Evolutionary conservation across 164 flowering plant species (phyloP), one percentile per base, ranked within the genome.

Genomic region (Cinnamomum chago): DNA sequence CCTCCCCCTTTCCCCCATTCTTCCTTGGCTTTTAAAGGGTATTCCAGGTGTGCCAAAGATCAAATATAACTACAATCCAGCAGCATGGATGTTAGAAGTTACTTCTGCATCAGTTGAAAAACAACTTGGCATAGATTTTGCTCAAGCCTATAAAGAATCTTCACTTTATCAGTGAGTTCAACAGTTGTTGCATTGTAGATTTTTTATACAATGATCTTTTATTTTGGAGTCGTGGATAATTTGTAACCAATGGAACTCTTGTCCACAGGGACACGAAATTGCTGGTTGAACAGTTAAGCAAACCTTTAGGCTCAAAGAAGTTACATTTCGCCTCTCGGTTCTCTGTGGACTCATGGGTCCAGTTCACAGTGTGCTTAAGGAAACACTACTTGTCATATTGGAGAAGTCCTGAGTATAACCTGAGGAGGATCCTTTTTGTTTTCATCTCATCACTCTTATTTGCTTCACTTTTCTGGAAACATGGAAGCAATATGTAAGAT

Each of bases 351-450:
- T 62, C 80, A 18, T 85, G 88, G 89, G 87, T 68, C 58, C 95
- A 90, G 74, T 86, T 84, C 79, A 85, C 82, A 78, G 83, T 88
- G 24, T 90, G 95, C 79, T 81, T 90, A 0, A 88, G 90, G 95
- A 90, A 86, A 73, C 92, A 84, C 58, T 75, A 81, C 64, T 58
- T 85, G 67, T 85, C 95, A 6, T 89, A 90, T 73, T 90, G 94
- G 92, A 83, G 92, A 82, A 84, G 75, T 68, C 90, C 94, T 30
- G 22, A 78, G 18, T 86, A 88, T 62, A 90, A 88, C 70, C 64
- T 86, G 80, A 75, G 66, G 14, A 84, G 90, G 27, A 71, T 83
- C 11, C 3, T 76, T 11, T 75, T 67, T 69, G 68, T 79, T 24
- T 47, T 77, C 15, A 65, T 71, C 3, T 24, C 83, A 2, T 82